Base-by-base conservation (phyloP, 305 asterid genomes). In the Vinca major region DNA sequence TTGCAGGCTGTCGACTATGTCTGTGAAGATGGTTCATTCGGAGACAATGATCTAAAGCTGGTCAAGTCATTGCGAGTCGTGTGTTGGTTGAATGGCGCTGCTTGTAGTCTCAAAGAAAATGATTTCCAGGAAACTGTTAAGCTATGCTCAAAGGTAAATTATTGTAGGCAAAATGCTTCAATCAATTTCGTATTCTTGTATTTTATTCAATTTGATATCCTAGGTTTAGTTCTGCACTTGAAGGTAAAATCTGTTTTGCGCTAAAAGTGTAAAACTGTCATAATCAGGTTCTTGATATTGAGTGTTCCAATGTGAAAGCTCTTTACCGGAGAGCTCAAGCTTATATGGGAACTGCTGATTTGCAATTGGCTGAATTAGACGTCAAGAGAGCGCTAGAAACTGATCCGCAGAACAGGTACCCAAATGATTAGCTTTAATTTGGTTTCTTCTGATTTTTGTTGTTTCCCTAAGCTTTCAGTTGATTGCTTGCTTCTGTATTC, bases 281-380 rank as follows among this genome's bases (percentile, higher is more conserved):
- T 56, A 2, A 2, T 33, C 64, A 89, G 96, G 84, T 85, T 70
- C 84, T 89, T 33, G 80, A 80, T 58, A 65, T 79, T 40, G 92
- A 89, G 77, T 77, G 77, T 52, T 80, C 80, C 82, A 85, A 87
- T 74, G 86, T 87, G 69, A 89, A 89, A 79, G 96, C 94, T 43
- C 66, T 89, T 66, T 85, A 85, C 79, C 80, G 95, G 72, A 79
- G 92, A 74, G 95, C 94, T 67, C 94, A 86, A 70, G 91, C 90
- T 62, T 84, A 81, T 60, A 79, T 87, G 71, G 85, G 81, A 61
- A 66, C 78, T 43, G 75, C 79, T 11, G 92, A 87, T 64, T 67
- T 87, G 54, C 77, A 82, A 73, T 75, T 73, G 75, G 96, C 94
- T 40, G 91, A 84, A 78, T 5, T 79, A 54, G 95, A 87, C 84